phyloP scores from a whole-genome alignment of 2,329 filamentous ascomycete species.

The Bipolaris victoriae region DNA sequence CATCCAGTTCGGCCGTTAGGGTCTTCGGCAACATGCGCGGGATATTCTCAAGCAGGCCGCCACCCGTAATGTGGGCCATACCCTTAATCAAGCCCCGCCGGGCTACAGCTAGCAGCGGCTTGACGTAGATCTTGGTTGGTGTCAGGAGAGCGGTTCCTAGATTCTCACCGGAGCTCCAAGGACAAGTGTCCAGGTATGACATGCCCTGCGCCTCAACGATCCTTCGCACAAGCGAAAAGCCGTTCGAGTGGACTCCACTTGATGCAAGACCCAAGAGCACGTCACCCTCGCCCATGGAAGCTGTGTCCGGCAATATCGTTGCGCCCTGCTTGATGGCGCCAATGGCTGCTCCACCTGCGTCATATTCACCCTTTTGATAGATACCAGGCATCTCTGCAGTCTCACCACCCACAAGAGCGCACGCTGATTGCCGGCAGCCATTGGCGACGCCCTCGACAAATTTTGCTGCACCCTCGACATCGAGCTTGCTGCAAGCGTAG shows the following conservation, averaged over 20 bases:
- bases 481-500: slow-evolving; percentile 89
- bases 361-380: slow-evolving; percentile 87
- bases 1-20: slow-evolving; percentile 82
- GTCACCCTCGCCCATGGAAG: slow-evolving; percentile 80
- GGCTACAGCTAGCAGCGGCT: slow-evolving; percentile 71
- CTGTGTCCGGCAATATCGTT: slow-evolving; percentile 75
- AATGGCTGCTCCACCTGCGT: slow-evolving; percentile 87
- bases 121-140: slow-evolving; percentile 94
- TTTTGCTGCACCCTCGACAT: slow-evolving; percentile 76
- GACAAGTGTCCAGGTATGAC: slow-evolving; percentile 72
- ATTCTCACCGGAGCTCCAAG: slow-evolving; percentile 70
- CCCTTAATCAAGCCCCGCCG: slow-evolving; percentile 77
- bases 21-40: slow-evolving; percentile 85
- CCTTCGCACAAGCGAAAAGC: slow-evolving; percentile 93
- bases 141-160: slow-evolving; percentile 82
- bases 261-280: slow-evolving; percentile 85
- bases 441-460: slow-evolving; percentile 91
- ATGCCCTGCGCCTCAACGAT: slow-evolving; percentile 78
- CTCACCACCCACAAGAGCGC: slow-evolving; percentile 93
- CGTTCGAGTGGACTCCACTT: slow-evolving; percentile 91
- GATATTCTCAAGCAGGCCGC: slow-evolving; percentile 90
- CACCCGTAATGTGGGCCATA: slow-evolving; percentile 95
- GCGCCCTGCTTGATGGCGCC: slow-evolving; percentile 74
- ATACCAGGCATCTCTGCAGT: slow-evolving; percentile 98
- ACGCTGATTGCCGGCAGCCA: slow-evolving; percentile 83